A percentile compares a stretch with the other conserved stretches of the same genome.
These are phyloP conservation scores for Skeletonema marinoi DNA, from an alignment of 108 stramenopile genomes.

Conservation along the genomic window DNA sequence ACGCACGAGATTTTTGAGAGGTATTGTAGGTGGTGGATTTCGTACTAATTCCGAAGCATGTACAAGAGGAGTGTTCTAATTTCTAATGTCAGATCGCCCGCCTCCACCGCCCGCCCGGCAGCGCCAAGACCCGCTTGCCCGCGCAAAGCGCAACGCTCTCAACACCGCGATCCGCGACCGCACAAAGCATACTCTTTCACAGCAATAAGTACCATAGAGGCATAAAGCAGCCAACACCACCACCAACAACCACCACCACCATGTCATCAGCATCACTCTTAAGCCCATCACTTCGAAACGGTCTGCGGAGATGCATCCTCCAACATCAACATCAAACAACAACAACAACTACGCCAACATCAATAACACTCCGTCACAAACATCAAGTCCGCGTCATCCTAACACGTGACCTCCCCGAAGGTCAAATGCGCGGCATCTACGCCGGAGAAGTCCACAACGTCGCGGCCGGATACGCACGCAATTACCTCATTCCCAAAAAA, in stretches of 20 bases:
- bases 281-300: not conserved
- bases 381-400: slow-evolving; percentile 86
- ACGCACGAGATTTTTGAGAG: no score
- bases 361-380: slow-evolving; percentile 35
- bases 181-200: no score
- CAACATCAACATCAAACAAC: not conserved
- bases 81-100: no score
- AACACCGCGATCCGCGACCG: no score
- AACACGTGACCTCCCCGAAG: slow-evolving; percentile 74
- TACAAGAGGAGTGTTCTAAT: no score
- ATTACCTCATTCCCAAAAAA: slow-evolving; percentile 78
- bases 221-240: not conserved
- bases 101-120: no score
- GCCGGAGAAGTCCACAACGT: slow-evolving; percentile 78
- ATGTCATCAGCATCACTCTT: not conserved
- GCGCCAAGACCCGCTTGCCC: no score
- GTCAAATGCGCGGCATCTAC: slow-evolving; percentile 61
- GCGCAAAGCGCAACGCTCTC: no score
- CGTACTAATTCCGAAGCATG: no score
- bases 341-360: not conserved
- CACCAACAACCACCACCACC: not conserved
- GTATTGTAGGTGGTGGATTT: no score
- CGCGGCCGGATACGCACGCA: slow-evolving; percentile 88
- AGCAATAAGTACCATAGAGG: no score
- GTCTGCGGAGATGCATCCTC: not conserved